Evolutionary conservation across 1,284 basidiomycete genomes (phyloP), one percentile per base, ranked within the genome.

Genomic region (Fistulinella cinereoalba): DNA sequence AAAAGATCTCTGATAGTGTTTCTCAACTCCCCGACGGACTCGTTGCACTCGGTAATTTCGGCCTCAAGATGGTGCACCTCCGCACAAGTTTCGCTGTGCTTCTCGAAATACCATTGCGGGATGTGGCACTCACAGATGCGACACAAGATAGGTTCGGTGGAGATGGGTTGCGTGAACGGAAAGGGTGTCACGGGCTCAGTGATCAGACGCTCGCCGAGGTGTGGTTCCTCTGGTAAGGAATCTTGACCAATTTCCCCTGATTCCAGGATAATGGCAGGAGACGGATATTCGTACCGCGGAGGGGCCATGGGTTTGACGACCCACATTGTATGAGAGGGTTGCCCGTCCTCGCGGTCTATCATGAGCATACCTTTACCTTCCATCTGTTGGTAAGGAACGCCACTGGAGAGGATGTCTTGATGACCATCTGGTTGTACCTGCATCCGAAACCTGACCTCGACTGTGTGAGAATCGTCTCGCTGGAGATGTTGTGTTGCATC

Each of bases 71-170:
- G 85, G 68, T 99, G 97, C 1, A 93, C 88, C 70, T 98, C 97
- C 58, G 86, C 92, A 66, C 97, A 99, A 10, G 96, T 99, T 71
- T 99, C 97, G 75, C 95, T 98, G 74, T 99, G 97, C 73, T 98
- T 98, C 71, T 98, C 97, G 65, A 99, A 99, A 74, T 96, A 99
- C 95, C 97, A 99, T 49, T 96, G 89, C 2, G 97, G 95, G 45
- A 99, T 88, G 59, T 91, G 87, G 60, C 90, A 85, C 70, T 99
- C 97, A 74, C 97, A 99, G 55, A 99, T 99, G 39, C 97, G 91
- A 71, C 97, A 99, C 16, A 99, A 77, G 32, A 99, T 88, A n/a
- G 83, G 85, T 56, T 93, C 85, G 21, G 81, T 83, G 58, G 84
- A 88, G 64, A 97, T 85, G 22, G 87, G 81, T 9, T 82, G 79